phyloP scores from a whole-genome alignment of 2,329 filamentous ascomycete species.

The Ophiostoma tasmaniense region DNA sequence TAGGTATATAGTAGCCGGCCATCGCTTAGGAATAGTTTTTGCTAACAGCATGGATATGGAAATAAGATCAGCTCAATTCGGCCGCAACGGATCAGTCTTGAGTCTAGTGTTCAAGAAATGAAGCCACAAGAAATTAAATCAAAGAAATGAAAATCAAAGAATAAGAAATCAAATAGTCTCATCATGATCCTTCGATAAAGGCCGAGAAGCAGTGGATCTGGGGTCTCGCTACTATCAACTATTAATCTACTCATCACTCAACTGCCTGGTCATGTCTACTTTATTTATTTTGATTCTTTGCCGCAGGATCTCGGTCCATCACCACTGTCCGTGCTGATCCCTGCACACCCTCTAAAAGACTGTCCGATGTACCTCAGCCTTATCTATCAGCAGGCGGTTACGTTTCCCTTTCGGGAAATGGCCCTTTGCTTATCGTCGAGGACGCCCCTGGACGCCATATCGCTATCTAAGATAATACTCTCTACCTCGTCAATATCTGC shows the following conservation, averaged over 20 bases:
- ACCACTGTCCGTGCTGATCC: neutral
- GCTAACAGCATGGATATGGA: neutral
- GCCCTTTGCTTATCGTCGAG: constrained; percentile 6
- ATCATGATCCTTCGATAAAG: neutral
- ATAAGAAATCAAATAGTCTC: too few species aligned
- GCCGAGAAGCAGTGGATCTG: neutral
- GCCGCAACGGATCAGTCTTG: neutral
- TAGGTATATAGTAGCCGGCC: neutral
- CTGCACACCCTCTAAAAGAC: neutral
- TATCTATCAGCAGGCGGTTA: constrained; percentile 6
- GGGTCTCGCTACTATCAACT: neutral
- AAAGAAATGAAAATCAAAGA: too few species aligned
- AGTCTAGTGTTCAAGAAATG: neutral
- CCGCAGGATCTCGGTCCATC: neutral
- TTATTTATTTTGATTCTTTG: neutral
- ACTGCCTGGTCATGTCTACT: neutral
- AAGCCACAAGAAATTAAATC: too few species aligned
- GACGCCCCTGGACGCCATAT: neutral
- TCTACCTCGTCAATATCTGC: neutral
- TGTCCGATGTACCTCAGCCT: constrained; percentile 1
- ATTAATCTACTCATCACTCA: neutral
- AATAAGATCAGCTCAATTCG: neutral
- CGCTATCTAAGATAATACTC: neutral
- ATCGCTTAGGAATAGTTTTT: neutral
- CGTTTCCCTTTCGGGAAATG: constrained; percentile 10